Evolutionary conservation across 441 rosid genomes (phyloP).

Genomic region (Jatropha podagrica): DNA sequence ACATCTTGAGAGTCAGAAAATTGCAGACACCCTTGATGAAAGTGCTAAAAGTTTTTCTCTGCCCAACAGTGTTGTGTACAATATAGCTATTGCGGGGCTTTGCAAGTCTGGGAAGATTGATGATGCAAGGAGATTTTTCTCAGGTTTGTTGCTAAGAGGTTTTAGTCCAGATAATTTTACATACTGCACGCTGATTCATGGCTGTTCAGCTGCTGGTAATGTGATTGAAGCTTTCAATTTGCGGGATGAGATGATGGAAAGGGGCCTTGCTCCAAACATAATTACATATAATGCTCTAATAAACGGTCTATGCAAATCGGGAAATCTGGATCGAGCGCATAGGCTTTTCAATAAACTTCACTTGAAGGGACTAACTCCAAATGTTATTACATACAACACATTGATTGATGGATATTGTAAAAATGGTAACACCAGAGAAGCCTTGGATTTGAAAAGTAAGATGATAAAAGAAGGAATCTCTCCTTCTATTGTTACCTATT

Average conservation of each 20-base stretch:
- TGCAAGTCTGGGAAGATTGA: constrained; percentile 66
- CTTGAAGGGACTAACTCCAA: constrained; percentile 52
- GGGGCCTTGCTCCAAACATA: constrained; percentile 57
- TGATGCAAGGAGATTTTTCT: constrained; percentile 54
- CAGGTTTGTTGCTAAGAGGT: constrained; percentile 41
- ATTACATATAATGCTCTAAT: constrained; percentile 66
- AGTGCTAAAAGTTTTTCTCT: constrained; percentile 43
- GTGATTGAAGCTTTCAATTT: constrained; percentile 66
- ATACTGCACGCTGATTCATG: constrained; percentile 64
- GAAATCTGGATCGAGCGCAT: constrained; percentile 54
- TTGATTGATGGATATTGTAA: constrained; percentile 54
- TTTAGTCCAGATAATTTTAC: constrained; percentile 67
- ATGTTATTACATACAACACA: constrained; percentile 56
- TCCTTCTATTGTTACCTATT: constrained; percentile 38
- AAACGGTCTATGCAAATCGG: constrained; percentile 64
- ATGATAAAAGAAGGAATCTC: constrained; percentile 52
- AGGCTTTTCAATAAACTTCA: constrained; percentile 64
- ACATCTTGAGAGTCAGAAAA: constrained; percentile 41
- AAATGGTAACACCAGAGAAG: constrained; percentile 47
- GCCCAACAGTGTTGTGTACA: constrained; percentile 60
- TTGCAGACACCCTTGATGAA: constrained; percentile 42
- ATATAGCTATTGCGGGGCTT: constrained; percentile 65
- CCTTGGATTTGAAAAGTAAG: constrained; percentile 48
- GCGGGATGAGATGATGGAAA: constrained; percentile 65
- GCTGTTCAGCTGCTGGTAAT: constrained; percentile 55